Evolutionary conservation across 257 asterid genomes (phyloP), one percentile per base, ranked within the genome.

Genomic region (Solanum paucissectum): DNA sequence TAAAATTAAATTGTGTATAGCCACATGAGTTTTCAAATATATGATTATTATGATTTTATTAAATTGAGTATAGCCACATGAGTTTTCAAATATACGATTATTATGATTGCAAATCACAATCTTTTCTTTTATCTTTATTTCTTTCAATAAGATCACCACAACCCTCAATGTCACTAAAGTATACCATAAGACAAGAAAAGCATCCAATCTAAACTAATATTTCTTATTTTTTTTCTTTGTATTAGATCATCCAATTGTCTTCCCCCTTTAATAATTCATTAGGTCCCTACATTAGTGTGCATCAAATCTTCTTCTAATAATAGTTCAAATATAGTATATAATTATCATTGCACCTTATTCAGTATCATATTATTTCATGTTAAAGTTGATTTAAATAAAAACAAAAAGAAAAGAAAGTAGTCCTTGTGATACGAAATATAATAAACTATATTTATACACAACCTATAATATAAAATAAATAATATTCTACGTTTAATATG

Each of bases 151-250:
- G 87, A 88, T 89, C 72, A 81, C 83, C 33, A 46, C n/a, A 64
- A 62, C 58, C 37, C 58, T 60, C 88, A 58, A 81, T 84, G 86
- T 90, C 87, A 69, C 86, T n/a, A 64, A 76, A 86, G 36, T 75
- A 87, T 85, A 86, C 79, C 84, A 84, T 86, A 89, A 77, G 91
- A 90, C 90, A 89, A 90, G 89, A 89, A 92, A 93, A 87, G 90
- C 90, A 90, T 90, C 93, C 90, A 88, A 93, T 91, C 92, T 87
- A 88, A 93, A 87, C 90, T 90, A 91, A 91, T 73, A 83, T 40
- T 71, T 69, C 34, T 46, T 77, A 52, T 76, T 87, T 46, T 76
- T 87, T 58, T 83, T 74, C 74, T 88, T 79, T 49, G 42, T 69
- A 58, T 64, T 87, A 46, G 82, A 37, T 76, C 84, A 84, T 85